Percentiles rank a stretch among this genome's conserved stretches.
phyloP scores from a whole-genome alignment of 352 stramenopile genomes.

The Globisporangium abappressorium region DNA sequence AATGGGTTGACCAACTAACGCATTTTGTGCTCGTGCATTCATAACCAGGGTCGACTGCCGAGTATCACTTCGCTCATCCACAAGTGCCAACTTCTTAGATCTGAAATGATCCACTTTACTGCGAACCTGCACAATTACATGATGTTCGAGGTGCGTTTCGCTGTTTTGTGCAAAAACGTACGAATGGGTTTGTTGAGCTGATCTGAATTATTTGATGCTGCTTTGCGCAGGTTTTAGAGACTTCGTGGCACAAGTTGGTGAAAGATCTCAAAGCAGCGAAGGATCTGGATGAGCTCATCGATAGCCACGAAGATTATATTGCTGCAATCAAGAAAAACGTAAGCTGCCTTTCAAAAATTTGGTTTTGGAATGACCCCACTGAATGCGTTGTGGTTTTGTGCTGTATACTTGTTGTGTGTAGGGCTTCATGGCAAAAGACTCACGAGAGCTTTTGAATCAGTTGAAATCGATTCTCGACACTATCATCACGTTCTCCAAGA shows the following conservation, averaged over 20 bases:
- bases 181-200: neutral
- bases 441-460: conserved; percentile 63
- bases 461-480: conserved; percentile 80
- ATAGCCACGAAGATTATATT: conserved; percentile 95
- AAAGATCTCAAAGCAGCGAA: conserved; percentile 87
- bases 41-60: conserved; percentile 47
- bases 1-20: neutral
- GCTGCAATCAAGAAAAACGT: conserved; percentile 87
- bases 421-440: conserved; percentile 84
- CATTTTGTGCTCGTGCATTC: conserved; percentile 22
- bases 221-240: conserved; percentile 77
- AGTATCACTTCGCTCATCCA: conserved; percentile 79
- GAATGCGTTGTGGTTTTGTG: neutral
- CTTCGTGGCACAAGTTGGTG: conserved; percentile 92
- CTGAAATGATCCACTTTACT: conserved; percentile 98
- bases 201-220: neutral
- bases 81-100: conserved; percentile 92
- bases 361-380: neutral
- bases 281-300: conserved; percentile 95
- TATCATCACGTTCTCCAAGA: conserved; percentile 82
- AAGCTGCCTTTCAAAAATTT: conserved; percentile 6
- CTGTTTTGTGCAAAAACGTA: neutral
- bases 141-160: conserved; percentile 93
- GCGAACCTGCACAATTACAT: conserved; percentile 98
- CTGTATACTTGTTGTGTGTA: conserved; percentile 17